Evolutionary conservation across 129 eudicot species (phyloP).

Genomic region (Dittrichia graveolens): DNA sequence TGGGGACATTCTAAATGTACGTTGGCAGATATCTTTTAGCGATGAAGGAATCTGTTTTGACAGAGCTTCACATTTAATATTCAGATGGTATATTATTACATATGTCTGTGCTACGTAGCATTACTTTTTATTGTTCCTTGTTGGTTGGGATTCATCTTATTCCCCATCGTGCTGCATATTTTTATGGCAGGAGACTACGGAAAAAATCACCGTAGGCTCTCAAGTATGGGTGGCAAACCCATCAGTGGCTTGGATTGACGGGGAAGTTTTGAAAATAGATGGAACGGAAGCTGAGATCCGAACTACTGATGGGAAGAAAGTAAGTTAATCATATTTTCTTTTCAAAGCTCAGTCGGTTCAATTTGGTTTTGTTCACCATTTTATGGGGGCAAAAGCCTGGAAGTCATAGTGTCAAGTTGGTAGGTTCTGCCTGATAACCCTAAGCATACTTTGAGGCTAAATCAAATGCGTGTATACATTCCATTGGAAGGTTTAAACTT

Average conservation of each 20-base stretch:
- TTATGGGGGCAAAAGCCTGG: background rate
- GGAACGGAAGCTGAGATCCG: conserved; percentile 74
- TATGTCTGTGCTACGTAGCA: background rate
- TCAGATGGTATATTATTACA: conserved; percentile 38
- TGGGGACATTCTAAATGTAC: conserved; percentile 9
- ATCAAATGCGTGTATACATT: background rate
- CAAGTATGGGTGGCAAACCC: conserved; percentile 93
- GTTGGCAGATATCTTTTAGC: background rate
- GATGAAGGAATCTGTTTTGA: conserved; percentile 31
- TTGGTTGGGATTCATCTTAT: too few species aligned
- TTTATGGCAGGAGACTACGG: conserved; percentile 61
- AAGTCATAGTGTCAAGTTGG: background rate
- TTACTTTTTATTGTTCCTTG: background rate
- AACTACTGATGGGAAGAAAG: conserved; percentile 69
- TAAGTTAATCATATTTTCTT: conserved; percentile 36
- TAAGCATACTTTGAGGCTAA: conserved; percentile 15
- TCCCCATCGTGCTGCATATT: background rate
- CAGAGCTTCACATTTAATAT: conserved; percentile 24
- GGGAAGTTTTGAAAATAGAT: conserved; percentile 72
- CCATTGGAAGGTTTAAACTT: background rate
- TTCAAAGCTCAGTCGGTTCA: conserved; percentile 8
- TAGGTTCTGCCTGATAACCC: too few species aligned
- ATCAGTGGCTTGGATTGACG: conserved; percentile 85
- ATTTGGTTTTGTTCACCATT: conserved; percentile 17
- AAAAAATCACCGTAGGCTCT: conserved; percentile 72